Percentiles rank a stretch among this genome's conserved stretches.
Evolutionary conservation across 78 protist species (phyloP).

Genomic region (Acrasis kona): DNA sequence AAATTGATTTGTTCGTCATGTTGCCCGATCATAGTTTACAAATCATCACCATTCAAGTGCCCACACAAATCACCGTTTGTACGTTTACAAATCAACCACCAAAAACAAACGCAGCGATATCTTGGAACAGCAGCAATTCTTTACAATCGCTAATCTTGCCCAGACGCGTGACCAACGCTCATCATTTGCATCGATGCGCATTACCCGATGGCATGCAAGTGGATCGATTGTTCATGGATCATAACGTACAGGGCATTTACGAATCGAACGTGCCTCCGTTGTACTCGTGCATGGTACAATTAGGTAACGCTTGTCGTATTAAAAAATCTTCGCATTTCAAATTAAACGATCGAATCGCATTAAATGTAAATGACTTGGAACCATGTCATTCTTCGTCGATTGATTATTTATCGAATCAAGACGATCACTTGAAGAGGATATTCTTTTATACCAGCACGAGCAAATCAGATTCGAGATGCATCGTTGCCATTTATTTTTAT

Average conservation of each 20-base stretch:
- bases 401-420: too few relatives aligned
- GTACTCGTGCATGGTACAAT: constrained; percentile 43
- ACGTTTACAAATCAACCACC: background rate
- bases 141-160: background rate
- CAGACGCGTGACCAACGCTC: background rate
- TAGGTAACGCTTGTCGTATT: constrained; percentile 42
- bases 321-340: background rate
- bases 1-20: too few relatives aligned
- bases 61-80: too few relatives aligned
- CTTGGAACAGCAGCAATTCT: background rate
- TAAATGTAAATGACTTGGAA: background rate
- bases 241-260: constrained; percentile 77
- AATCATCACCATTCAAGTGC: too few relatives aligned
- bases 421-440: too few relatives aligned
- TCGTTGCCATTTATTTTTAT: too few relatives aligned
- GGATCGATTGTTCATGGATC: constrained; percentile 12
- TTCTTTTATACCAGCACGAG: too few relatives aligned
- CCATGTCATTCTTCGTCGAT: too few relatives aligned
- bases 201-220: background rate
- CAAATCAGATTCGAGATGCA: too few relatives aligned
- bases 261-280: constrained; percentile 59
- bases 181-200: background rate
- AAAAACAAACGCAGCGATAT: background rate
- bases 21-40: too few relatives aligned
- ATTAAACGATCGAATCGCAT: background rate